These are phyloP conservation scores for Articulospora tetracladia DNA, from an alignment of 495 filamentous ascomycete genomes.

Conservation along the genomic window DNA sequence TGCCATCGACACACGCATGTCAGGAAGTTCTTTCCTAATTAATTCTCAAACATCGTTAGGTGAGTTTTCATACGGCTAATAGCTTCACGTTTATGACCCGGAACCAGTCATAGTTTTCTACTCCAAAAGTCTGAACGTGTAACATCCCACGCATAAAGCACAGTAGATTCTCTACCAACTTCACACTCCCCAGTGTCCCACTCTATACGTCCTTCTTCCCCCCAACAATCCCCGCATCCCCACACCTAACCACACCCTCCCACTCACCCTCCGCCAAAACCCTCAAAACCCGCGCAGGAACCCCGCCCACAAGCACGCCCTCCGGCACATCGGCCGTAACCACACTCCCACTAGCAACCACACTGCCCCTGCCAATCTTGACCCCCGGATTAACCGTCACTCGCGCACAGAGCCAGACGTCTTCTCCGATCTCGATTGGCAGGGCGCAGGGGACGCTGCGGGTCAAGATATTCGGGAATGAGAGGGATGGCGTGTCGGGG, in stretches of 20 bases:
- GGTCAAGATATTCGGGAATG: neutral
- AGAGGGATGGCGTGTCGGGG: conserved; percentile 21
- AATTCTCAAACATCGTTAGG: too few relatives aligned
- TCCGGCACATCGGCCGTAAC: conserved; percentile 45
- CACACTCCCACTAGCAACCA: conserved; percentile 42
- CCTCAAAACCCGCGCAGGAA: conserved; percentile 8
- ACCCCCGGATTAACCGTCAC: conserved; percentile 42
- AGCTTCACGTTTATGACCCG: too few relatives aligned
- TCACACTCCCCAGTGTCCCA: too few relatives aligned
- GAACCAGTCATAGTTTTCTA: too few relatives aligned
- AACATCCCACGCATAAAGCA: neutral
- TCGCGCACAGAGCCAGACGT: conserved; percentile 45
- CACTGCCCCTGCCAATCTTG: conserved; percentile 40
- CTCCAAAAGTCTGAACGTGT: too few relatives aligned
- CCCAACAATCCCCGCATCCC: too few relatives aligned
- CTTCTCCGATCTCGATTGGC: conserved; percentile 35
- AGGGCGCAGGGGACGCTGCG: conserved; percentile 33
- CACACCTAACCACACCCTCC: neutral
- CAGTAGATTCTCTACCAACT: too few relatives aligned
- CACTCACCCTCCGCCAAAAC: neutral
- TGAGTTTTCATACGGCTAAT: too few relatives aligned
- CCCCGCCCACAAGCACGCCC: conserved; percentile 37
- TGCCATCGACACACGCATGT: too few relatives aligned
- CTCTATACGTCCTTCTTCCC: too few relatives aligned
- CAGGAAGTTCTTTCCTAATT: too few relatives aligned